Base-by-base conservation (phyloP, 495 filamentous ascomycete genomes). In the Aspergillus coremiiformis region DNA sequence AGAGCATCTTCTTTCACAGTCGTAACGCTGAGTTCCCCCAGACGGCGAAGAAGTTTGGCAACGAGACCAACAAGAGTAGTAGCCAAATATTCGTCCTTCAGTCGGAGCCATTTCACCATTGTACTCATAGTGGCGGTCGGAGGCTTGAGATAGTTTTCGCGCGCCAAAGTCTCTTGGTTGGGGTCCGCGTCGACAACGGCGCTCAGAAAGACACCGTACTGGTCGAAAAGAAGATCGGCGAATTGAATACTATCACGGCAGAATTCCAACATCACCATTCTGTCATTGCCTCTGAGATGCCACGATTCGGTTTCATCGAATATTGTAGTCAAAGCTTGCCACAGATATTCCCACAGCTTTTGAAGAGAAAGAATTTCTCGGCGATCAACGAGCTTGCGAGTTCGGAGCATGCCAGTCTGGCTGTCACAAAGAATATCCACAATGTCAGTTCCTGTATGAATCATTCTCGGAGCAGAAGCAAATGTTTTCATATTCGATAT, bases 221-320 rank as follows among this genome's bases (percentile, higher is more conserved):
- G 83, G 47, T 86, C 82, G 58, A 97, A 87, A 3, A 95, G 74
- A 19, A 79, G 78, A 60, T 96, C 86, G 2, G 90, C 90, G 58
- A 95, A 87, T 55, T 96, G 86, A 76, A 97, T 97, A 23, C 86
- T 84, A 59, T 96, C 89, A 55, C 93, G 82, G 60, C 88, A 93
- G 57, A 97, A 96, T 44, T 97, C 86, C 61, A 86, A 81, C 87
- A 98, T 86, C 21, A 77, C 71, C 14, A 75, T 68, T 66, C 87
- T 89, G 23, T 91, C 84, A 51, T 81, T 75, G 9, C 80, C 78
- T 20, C 79, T 68, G 46, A 83, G 67, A 55, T 77, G 82, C 92
- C 93, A 98, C 4, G 65, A 66, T 57, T 95, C 88, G 19, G 89
- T 92, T 60, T 81, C 82, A 42, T 79, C 72, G 62, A 96, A 96